These are phyloP conservation scores for Williopsis jadinii DNA, from an alignment of 1,139 yeast genomes.

Conservation along the genomic window DNA sequence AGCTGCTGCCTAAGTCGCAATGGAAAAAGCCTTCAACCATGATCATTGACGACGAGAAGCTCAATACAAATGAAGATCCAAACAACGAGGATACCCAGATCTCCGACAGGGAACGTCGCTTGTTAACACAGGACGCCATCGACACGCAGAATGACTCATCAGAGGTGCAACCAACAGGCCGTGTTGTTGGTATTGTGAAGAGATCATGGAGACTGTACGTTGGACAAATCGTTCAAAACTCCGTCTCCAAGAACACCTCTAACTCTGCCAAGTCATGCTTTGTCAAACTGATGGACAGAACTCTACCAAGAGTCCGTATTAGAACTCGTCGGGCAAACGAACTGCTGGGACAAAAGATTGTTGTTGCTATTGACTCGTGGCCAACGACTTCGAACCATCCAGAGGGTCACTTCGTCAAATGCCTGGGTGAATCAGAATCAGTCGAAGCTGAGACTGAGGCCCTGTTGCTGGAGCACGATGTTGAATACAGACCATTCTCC, in stretches of 20 bases:
- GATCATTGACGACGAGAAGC: slow-evolving; percentile 58
- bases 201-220: slow-evolving; percentile 97
- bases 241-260: slow-evolving; percentile 47
- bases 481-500: slow-evolving; percentile 93
- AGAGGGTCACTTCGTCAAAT: slow-evolving; percentile 89
- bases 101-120: slow-evolving; percentile 35
- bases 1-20: slow-evolving; percentile 73
- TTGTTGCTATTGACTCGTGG: slow-evolving; percentile 92
- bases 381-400: slow-evolving; percentile 78
- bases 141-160: slow-evolving; percentile 44
- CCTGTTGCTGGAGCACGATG: slow-evolving; percentile 86
- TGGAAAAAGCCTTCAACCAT: slow-evolving; percentile 87
- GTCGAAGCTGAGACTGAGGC: slow-evolving; percentile 98
- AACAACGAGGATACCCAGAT: slow-evolving; percentile 26
- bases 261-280: slow-evolving; percentile 70
- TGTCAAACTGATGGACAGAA: slow-evolving; percentile 82
- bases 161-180: slow-evolving; percentile 81
- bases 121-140: slow-evolving; percentile 73
- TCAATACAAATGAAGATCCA: slow-evolving; percentile 37
- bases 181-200: slow-evolving; percentile 79
- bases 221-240: slow-evolving; percentile 83
- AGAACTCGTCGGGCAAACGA: slow-evolving; percentile 82
- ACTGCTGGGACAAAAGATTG: slow-evolving; percentile 79
- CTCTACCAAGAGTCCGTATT: slow-evolving; percentile 81
- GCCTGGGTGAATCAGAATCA: slow-evolving; percentile 84